phyloP scores from a whole-genome alignment of 768 basidiomycete species.

The Suillus ampliporus region DNA sequence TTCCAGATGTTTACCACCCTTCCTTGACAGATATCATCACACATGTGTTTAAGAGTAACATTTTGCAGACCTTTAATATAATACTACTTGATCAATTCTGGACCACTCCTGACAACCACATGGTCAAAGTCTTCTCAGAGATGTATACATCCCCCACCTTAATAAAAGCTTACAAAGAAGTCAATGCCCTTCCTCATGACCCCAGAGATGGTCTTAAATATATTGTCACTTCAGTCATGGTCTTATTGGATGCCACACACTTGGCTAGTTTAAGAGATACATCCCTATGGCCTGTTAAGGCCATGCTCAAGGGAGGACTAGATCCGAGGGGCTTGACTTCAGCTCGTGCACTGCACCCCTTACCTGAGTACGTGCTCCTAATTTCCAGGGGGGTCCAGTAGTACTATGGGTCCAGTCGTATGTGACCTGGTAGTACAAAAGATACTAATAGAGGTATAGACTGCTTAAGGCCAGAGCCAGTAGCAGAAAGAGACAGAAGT shows the following conservation, averaged over 20 bases:
- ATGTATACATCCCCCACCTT: slow-evolving; percentile 7
- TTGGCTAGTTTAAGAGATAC: not conserved
- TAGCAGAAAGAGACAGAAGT: no score
- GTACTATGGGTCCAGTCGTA: no score
- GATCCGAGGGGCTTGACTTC: no score
- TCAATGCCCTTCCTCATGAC: slow-evolving; percentile 13
- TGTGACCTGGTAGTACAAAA: no score
- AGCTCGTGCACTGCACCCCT: no score
- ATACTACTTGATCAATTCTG: slow-evolving; percentile 11
- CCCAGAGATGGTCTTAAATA: slow-evolving; percentile 13
- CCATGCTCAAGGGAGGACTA: no score
- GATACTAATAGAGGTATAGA: no score
- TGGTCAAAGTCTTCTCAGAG: not conserved
- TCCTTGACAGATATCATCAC: slow-evolving; percentile 12
- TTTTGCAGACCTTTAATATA: slow-evolving; percentile 8
- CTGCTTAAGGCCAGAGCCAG: no score
- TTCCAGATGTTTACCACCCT: not conserved
- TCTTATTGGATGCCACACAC: not conserved
- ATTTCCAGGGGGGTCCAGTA: no score
- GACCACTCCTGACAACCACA: not conserved
- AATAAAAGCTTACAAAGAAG: slow-evolving; percentile 2
- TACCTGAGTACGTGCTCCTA: no score
- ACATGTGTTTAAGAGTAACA: not conserved
- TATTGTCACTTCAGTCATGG: slow-evolving; percentile 18
- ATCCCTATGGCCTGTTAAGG: not conserved